Base-by-base conservation (phyloP, 176 grass and related monocot genomes). In the Olyra latifolia region DNA sequence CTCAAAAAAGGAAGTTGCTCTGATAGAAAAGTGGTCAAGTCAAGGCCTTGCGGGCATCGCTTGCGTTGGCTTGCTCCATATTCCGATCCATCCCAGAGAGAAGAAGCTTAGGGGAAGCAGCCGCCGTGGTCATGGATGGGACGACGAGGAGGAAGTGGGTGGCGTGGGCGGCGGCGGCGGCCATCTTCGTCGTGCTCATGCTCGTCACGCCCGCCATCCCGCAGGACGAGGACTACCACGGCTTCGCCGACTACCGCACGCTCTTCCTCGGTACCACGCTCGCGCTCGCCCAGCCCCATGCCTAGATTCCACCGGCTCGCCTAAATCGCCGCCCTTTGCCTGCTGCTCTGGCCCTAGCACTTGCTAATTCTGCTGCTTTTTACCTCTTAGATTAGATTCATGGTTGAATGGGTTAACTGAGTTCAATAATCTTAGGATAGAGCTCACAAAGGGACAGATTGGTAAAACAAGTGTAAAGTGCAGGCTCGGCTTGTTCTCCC, bases 151-250 rank as follows among this genome's bases (percentile, higher is more conserved):
- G 72, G 82, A 94, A 90, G 69, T 92, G 83, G 83, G 77, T 81
- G 28, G 92, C 83, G 75, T 87, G 76, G 80, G 88, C 64, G 64
- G 90, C 78, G 75, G 90, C 95, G 45, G 24, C 69, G 77, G 64
- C 58, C 49, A 93, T 91, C 46, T 98, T 98, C 77, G 74, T 89
- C 14, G 95, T 98, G 53, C 83, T 98, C 74, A 98, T 98, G 95
- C 25, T 91, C 70, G 88, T 98, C 38, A 95, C 95, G 7, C 95
- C 95, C 40, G 87, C 88, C 75, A 98, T 95, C 75, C 95, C 92
- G 59, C 95, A 98, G 83, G 39, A 91, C 52, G 76, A 98, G 85
- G 90, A 77, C 45, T 98, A 98, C 81, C 95, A 98, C 88, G 29
- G 91, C 87, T 98, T 98, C 81, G 92, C 95, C 28, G 95, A 95